Evolutionary conservation across 2,329 filamentous ascomycete species (phyloP).

Genomic region (Aspergillus proliferans): DNA sequence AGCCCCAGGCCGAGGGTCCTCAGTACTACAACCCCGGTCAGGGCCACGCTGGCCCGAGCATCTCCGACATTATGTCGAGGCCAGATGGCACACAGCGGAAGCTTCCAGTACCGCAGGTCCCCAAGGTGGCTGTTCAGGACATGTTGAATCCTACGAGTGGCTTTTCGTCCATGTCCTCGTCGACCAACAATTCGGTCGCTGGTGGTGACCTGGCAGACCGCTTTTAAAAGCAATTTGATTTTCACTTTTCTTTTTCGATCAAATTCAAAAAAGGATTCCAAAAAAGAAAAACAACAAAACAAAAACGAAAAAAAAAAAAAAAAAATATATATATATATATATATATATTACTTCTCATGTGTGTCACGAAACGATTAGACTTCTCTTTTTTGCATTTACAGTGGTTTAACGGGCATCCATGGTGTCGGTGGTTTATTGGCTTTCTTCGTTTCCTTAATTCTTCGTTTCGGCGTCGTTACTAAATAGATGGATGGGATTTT

Average conservation of each 20-base stretch:
- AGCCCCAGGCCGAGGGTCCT: slow-evolving; percentile 57
- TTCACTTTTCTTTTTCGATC: slow-evolving; percentile 1
- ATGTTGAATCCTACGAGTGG: slow-evolving; percentile 63
- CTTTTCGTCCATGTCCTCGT: slow-evolving; percentile 69
- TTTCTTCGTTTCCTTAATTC: slow-evolving; percentile 7
- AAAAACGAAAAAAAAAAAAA: neutral
- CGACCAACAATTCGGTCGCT: slow-evolving; percentile 68
- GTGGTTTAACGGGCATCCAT: slow-evolving; percentile 30
- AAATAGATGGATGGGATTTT: slow-evolving; percentile 22
- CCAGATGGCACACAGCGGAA: slow-evolving; percentile 84
- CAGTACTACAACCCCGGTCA: slow-evolving; percentile 53
- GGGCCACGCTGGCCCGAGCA: slow-evolving; percentile 63
- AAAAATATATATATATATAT: too few species aligned
- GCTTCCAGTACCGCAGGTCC: slow-evolving; percentile 79
- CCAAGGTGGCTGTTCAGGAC: slow-evolving; percentile 82
- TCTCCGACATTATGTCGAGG: slow-evolving; percentile 88
- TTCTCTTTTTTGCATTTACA: slow-evolving; percentile 28
- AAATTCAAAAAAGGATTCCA: slow-evolving; percentile 3
- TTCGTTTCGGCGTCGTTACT: slow-evolving; percentile 17
- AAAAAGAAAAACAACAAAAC: neutral
- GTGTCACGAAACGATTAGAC: slow-evolving; percentile 36
- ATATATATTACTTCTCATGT: slow-evolving; percentile 24
- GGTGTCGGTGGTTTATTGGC: slow-evolving; percentile 24
- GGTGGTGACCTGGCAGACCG: slow-evolving; percentile 63
- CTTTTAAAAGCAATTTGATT: slow-evolving; percentile 22